Conservation (phyloP, 768 basidiomycete genomes). For the Roridomyces roridus region DNA sequence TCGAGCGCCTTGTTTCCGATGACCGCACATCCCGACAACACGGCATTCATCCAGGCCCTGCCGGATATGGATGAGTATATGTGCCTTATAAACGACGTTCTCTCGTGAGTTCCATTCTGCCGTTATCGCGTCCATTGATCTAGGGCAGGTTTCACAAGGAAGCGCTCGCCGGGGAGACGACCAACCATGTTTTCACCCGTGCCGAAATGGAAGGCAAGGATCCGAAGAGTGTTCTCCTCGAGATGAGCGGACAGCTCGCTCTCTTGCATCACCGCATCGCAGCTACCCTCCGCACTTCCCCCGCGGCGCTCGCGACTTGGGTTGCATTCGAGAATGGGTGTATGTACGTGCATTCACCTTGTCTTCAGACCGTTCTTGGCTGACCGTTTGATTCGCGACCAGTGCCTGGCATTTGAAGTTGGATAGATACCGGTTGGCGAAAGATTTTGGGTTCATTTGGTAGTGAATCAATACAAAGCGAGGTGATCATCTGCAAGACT, state of each 20-base stretch:
- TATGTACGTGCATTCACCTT: background rate
- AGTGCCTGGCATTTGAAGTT: background rate
- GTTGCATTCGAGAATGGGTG: background rate
- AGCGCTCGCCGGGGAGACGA: slow-evolving; percentile 25
- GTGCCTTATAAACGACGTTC: slow-evolving; percentile 23
- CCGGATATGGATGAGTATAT: slow-evolving; percentile 28
- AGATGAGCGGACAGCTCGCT: slow-evolving; percentile 8
- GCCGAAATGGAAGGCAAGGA: slow-evolving; percentile 16
- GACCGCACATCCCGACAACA: slow-evolving; percentile 8
- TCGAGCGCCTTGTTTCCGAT: slow-evolving; percentile 22
- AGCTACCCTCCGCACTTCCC: background rate
- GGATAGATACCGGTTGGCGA: background rate
- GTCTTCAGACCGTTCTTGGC: too few relatives aligned
- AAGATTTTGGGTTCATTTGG: too few relatives aligned
- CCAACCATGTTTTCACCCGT: slow-evolving; percentile 25
- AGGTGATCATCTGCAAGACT: too few relatives aligned
- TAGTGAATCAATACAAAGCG: too few relatives aligned
- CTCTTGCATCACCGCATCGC: background rate
- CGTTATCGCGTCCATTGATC: background rate
- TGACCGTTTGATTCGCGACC: too few relatives aligned
- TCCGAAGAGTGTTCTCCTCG: slow-evolving; percentile 6
- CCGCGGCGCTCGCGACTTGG: background rate
- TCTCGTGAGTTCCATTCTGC: slow-evolving; percentile 27
- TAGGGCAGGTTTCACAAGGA: slow-evolving; percentile 30
- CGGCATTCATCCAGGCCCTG: slow-evolving; percentile 23